phyloP scores from a whole-genome alignment of 164 flowering plant genomes.

The Dillenia suffruticosa region DNA sequence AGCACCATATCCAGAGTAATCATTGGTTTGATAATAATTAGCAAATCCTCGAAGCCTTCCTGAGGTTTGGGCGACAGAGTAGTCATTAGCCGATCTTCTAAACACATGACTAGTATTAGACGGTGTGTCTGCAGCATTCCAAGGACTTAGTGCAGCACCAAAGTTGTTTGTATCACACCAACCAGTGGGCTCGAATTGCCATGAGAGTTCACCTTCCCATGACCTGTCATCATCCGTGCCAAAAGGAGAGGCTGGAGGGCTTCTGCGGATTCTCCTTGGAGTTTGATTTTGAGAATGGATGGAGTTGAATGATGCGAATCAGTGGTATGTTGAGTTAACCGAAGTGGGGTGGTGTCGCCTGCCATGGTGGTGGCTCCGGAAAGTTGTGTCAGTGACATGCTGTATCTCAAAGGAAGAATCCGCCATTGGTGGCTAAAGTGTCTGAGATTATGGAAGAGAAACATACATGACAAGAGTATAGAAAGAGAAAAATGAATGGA shows the following conservation, averaged over 20 bases:
- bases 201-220: constrained; percentile 68
- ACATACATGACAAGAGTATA: neutral
- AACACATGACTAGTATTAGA: constrained; percentile 15
- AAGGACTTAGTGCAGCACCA: constrained; percentile 56
- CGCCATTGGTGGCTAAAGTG: constrained; percentile 21
- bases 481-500: neutral
- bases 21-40: constrained; percentile 21
- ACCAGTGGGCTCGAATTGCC: constrained; percentile 60
- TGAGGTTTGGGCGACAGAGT: constrained; percentile 30
- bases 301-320: constrained; percentile 24
- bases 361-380: neutral
- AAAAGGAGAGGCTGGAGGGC: constrained; percentile 37
- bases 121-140: constrained; percentile 26
- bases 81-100: constrained; percentile 49
- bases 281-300: constrained; percentile 2
- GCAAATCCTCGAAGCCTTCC: constrained; percentile 19
- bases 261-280: constrained; percentile 15
- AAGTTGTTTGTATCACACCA: constrained; percentile 34
- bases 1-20: constrained; percentile 20
- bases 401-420: constrained; percentile 37
- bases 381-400: too few relatives aligned
- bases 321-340: constrained; percentile 19
- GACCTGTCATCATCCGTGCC: constrained; percentile 36
- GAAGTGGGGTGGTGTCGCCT: constrained; percentile 33
- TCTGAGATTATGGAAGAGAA: neutral